These are phyloP conservation scores for Psilocybe cyanescens DNA, from an alignment of 768 basidiomycete genomes.

Conservation along the genomic window DNA sequence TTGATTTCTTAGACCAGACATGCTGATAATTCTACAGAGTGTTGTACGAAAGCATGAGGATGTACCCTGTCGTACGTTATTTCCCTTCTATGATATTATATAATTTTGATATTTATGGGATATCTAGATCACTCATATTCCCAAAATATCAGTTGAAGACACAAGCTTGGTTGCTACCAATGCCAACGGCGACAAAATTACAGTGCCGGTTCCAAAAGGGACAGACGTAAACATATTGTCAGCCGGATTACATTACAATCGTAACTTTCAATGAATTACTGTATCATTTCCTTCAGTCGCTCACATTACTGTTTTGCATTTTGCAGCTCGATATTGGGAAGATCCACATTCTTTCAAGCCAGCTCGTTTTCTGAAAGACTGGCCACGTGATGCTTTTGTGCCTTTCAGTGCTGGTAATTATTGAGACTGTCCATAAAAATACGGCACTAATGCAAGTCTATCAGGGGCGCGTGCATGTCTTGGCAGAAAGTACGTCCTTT, in stretches of 20 bases:
- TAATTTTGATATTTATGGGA: not conserved
- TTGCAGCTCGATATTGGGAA: constrained; percentile 56
- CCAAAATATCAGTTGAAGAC: constrained; percentile 51
- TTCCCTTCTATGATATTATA: not conserved
- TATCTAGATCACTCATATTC: constrained; percentile 40
- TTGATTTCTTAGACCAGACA: too few species aligned
- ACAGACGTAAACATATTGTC: constrained; percentile 38
- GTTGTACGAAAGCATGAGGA: constrained; percentile 51
- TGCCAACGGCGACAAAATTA: constrained; percentile 37
- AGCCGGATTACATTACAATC: constrained; percentile 53
- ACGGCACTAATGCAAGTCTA: not conserved
- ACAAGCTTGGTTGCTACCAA: constrained; percentile 38
- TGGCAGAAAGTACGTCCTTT: constrained; percentile 23
- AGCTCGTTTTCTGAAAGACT: constrained; percentile 53
- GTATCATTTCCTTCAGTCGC: too few species aligned
- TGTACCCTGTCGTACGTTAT: constrained; percentile 47
- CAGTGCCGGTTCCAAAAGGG: constrained; percentile 47
- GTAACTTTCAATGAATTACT: constrained; percentile 27
- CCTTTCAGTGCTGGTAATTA: constrained; percentile 49
- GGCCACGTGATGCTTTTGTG: constrained; percentile 56
- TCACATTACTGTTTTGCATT: not conserved
- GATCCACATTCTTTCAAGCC: constrained; percentile 51
- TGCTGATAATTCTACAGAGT: constrained; percentile 32
- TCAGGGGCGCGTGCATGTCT: constrained; percentile 27
- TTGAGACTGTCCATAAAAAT: not conserved